Evolutionary conservation across 2,329 filamentous ascomycete genomes (phyloP), one percentile per base, ranked within the genome.

Genomic region (Diplodia corticola): DNA sequence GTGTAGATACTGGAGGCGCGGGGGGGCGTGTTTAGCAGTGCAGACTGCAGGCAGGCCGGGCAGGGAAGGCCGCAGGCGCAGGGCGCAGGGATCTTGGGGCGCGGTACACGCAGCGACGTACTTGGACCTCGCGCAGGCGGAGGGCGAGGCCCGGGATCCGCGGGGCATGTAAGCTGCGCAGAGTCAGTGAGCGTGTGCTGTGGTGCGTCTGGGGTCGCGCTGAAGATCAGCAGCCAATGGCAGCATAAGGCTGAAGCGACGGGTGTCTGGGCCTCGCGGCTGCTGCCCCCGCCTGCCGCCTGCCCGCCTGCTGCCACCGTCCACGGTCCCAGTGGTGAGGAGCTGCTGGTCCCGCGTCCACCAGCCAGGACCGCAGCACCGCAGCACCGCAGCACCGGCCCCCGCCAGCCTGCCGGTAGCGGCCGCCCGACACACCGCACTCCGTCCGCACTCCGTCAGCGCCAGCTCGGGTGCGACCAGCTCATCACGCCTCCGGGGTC

Each of bases 201-300:
- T n/a, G 33, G 54, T 26, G 55, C 55, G 33, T 60, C 55, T 60
- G 55, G 55, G 55, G 55, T 35, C 30, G 54, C 13, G 37, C 37
- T 60, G 55, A 33, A 40, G 37, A 60, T 28, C 55, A 24, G 55
- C 22, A 30, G 40, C 55, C 57, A 61, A 61, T 61, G 40, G 57
- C 44, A 49, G 40, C 40, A n/a, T 61, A 61, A 49, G 57, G 57
- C 57, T 61, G 57, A 61, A 46, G 57, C 20, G 54, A 55, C 53
- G 33, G 12, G 20, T 35, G 55, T 59, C 55, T 59, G 37, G 55
- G 37, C 55, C 22, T 37, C n/a, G 15, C 13, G 4, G 30, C 20
- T 22, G 22, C 33, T 35, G 30, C 17, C 48, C 48, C n/a, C 20
- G 44, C 20, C n/a, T n/a, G 28, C 28, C 28, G 28, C n/a, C n/a